Evolutionary conservation across 208 protist species (phyloP).

Genomic region (Leishmania braziliensis): DNA sequence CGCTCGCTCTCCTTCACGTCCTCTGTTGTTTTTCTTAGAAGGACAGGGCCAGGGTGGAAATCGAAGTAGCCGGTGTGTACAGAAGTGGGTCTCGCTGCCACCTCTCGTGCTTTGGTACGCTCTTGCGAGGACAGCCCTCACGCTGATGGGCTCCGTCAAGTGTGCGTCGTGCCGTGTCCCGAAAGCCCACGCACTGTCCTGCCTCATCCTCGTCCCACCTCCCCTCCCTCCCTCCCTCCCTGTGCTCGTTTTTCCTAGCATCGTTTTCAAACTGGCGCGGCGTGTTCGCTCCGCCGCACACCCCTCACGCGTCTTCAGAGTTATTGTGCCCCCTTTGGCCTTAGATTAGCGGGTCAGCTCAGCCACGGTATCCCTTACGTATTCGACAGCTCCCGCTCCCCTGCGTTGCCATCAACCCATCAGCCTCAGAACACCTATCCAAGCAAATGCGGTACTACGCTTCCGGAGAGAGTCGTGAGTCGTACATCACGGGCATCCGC

Average conservation of each 20-base stretch:
- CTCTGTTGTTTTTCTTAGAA: background rate
- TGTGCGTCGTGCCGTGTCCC: background rate
- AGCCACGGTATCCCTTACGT: background rate
- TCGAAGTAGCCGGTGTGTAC: too few relatives aligned
- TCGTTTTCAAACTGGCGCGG: background rate
- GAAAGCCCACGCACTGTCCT: background rate
- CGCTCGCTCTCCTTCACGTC: background rate
- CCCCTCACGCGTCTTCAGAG: background rate
- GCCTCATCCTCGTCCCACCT: background rate
- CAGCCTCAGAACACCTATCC: background rate
- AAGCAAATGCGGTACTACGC: constrained; percentile 58
- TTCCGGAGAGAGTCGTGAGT: constrained; percentile 82
- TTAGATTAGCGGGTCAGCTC: background rate
- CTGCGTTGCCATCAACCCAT: background rate
- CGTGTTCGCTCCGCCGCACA: background rate
- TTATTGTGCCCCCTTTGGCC: background rate
- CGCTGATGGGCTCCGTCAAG: background rate
- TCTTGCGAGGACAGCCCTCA: background rate
- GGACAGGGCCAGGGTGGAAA: too few relatives aligned
- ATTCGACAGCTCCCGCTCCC: background rate
- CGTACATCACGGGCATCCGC: constrained; percentile 83
- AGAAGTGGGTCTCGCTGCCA: too few relatives aligned
- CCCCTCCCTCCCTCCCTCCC: background rate
- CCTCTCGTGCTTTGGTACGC: background rate
- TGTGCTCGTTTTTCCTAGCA: too few relatives aligned